These are phyloP conservation scores for Apiospora kogelbergensis DNA, from an alignment of 2,329 filamentous ascomycete species.

Conservation along the genomic window DNA sequence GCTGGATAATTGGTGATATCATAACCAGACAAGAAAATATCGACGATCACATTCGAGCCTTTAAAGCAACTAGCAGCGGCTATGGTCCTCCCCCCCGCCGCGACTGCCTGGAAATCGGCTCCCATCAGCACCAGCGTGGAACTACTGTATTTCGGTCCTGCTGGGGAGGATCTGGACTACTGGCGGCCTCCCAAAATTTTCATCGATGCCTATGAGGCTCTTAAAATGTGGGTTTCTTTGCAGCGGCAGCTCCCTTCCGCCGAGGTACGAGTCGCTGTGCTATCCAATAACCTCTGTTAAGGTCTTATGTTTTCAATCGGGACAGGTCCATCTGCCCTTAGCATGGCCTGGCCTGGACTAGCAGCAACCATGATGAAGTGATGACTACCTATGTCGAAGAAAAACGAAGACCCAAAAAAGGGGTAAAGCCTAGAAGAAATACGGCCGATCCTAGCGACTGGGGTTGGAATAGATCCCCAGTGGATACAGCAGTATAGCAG, in stretches of 20 bases:
- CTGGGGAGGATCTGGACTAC: neutral
- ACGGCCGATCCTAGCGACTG: neutral
- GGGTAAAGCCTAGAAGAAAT: neutral
- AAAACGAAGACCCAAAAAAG: neutral
- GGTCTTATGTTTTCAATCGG: neutral
- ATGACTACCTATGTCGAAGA: no score
- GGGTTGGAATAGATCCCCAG: neutral
- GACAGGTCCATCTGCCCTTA: neutral
- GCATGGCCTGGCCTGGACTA: neutral
- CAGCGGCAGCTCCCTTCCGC: neutral
- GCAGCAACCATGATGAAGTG: neutral
- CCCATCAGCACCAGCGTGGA: neutral
- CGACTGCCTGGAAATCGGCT: neutral
- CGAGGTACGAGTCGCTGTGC: neutral
- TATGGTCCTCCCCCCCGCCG: neutral
- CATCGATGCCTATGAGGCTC: neutral
- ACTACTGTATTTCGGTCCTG: neutral
- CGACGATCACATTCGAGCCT: neutral
- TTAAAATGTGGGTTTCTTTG: neutral
- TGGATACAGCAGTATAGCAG: neutral
- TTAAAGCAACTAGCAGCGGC: neutral
- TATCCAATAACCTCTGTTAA: neutral
- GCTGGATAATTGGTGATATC: neutral
- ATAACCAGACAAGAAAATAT: neutral
- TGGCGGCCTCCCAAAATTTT: neutral